phyloP scores from a whole-genome alignment of 2,329 filamentous ascomycete genomes.

The Xylariaceae sp. region DNA sequence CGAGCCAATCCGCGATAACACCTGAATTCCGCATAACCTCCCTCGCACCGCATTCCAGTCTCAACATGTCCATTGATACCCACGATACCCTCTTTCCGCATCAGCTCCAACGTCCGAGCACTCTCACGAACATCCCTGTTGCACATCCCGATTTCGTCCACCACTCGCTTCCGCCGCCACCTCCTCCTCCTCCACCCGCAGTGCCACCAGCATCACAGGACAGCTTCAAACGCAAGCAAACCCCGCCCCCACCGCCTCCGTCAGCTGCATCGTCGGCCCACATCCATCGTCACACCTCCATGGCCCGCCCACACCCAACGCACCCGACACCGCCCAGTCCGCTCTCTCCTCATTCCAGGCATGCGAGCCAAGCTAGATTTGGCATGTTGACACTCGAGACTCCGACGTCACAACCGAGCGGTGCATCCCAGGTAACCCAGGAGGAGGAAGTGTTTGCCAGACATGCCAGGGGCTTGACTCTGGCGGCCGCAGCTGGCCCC shows the following conservation, averaged over 20 bases:
- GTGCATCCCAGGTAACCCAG: slow-evolving; percentile 29
- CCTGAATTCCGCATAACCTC: slow-evolving; percentile 25
- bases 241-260: slow-evolving; percentile 26
- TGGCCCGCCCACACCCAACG: slow-evolving; percentile 21
- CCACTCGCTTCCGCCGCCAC: neutral
- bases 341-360: slow-evolving; percentile 33
- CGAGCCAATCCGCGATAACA: slow-evolving; percentile 14
- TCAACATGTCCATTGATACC: slow-evolving; percentile 39
- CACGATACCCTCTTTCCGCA: slow-evolving; percentile 34
- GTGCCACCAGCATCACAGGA: slow-evolving; percentile 21
- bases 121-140: slow-evolving; percentile 31
- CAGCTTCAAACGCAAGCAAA: slow-evolving; percentile 33
- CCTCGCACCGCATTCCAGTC: slow-evolving; percentile 33
- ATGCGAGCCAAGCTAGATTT: slow-evolving; percentile 38
- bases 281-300: slow-evolving; percentile 22
- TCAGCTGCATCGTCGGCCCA: slow-evolving; percentile 18
- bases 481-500: slow-evolving; percentile 28
- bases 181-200: neutral
- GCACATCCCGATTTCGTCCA: slow-evolving; percentile 28
- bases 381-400: slow-evolving; percentile 38
- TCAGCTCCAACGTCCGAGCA: slow-evolving; percentile 33
- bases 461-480: slow-evolving; percentile 20
- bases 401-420: slow-evolving; percentile 15
- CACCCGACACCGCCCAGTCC: slow-evolving; percentile 23
- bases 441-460: slow-evolving; percentile 35